Evolutionary conservation across 176 grass and related monocot genomes (phyloP).

Genomic region (Hordeum marinum): DNA sequence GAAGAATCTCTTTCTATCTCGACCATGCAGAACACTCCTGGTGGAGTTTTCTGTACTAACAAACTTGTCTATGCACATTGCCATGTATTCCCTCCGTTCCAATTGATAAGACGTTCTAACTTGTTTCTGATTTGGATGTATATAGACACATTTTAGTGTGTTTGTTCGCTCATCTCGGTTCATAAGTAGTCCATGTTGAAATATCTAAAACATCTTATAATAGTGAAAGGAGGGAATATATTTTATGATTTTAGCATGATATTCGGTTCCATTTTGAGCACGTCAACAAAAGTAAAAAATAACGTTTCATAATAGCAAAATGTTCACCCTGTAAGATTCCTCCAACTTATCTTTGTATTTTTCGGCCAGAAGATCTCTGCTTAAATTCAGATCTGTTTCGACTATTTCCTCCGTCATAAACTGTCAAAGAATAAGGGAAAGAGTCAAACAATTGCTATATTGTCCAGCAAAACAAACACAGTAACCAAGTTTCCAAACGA

Average conservation of each 20-base stretch:
- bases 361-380: constrained; percentile 54
- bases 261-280: neutral
- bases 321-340: constrained; percentile 75
- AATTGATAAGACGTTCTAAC: too few relatives aligned
- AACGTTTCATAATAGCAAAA: constrained; percentile 22
- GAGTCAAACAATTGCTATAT: constrained; percentile 12
- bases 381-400: constrained; percentile 63
- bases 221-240: too few relatives aligned
- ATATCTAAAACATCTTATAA: too few relatives aligned
- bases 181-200: too few relatives aligned
- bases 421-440: constrained; percentile 42
- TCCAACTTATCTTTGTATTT: constrained; percentile 89
- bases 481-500: neutral
- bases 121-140: too few relatives aligned
- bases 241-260: neutral
- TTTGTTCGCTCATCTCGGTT: too few relatives aligned
- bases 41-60: neutral
- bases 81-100: neutral
- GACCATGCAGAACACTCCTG: neutral
- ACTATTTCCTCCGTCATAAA: constrained; percentile 80
- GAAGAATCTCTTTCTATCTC: neutral
- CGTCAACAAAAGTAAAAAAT: constrained; percentile 5
- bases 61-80: neutral
- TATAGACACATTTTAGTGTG: too few relatives aligned
- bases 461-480: neutral